Base-by-base conservation (phyloP, 805 yeast genomes). In the Suhomyces canberraensis region DNA sequence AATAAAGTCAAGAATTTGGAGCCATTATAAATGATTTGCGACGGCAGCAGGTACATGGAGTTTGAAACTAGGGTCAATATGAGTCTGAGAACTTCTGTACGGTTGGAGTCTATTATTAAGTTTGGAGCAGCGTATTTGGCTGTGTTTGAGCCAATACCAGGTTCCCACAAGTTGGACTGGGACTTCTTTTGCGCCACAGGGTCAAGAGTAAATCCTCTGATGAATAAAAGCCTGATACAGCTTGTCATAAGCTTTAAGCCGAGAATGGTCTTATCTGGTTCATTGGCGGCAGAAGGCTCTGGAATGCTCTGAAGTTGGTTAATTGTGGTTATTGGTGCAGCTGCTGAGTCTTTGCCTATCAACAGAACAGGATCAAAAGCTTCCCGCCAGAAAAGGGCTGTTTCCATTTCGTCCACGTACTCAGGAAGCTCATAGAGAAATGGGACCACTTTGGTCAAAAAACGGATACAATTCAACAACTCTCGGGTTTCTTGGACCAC, bases 401-500 rank as follows among this genome's bases (percentile, higher is more conserved):
- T 35, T 43, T 65, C 68, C 8, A 63, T 44, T 2, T 49, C 47
- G 6, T 31, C 28, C 11, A 25, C 30, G 40, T 54, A 58, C 17
- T 49, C 47, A 5, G 52, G 65, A 8, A 63, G 52, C 58, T 89
- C 95, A 50, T 74, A 84, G 5, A 82, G 52, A 31, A 77, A 72
- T 0, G 96, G 96, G 15, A 84, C 44, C 3, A 84, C 36, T 41
- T 78, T 74, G 3, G 86, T 76, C 27, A 90, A 57, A 4, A 84
- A 56, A 25, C 96, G 70, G 5, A 82, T 48, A 48, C 87, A 79
- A 41, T 78, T 81, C 31, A 84, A 59, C 8, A 80, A 50, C 43
- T 76, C 22, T 5, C 15, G 17, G n/a, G 35, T 16, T 3, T 36
- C 21, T 14, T 48, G 33, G 15, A 32, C 16, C 11, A 25, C 24